These are phyloP conservation scores for Porcisia deanei DNA, from an alignment of 208 protist species.

Conservation along the genomic window DNA sequence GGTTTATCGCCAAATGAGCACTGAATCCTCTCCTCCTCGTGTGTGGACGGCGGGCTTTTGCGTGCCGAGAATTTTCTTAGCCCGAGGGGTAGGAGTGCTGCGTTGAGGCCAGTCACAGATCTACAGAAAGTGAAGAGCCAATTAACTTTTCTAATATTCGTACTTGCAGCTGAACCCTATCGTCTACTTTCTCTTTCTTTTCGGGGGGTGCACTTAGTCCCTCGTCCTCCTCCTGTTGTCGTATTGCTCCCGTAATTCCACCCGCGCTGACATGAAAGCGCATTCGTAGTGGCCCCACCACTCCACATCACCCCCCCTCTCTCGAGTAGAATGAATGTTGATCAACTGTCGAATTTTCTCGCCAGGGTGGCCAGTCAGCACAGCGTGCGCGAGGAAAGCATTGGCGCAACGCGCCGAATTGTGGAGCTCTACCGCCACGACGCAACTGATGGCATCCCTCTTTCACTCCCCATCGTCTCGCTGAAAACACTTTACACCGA, in stretches of 20 bases:
- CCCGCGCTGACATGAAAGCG: not conserved
- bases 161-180: too few species aligned
- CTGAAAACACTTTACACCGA: slow-evolving; percentile 88
- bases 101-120: too few species aligned
- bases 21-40: too few species aligned
- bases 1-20: too few species aligned
- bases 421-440: slow-evolving; percentile 33
- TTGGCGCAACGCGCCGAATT: slow-evolving; percentile 62
- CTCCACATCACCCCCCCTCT: not conserved
- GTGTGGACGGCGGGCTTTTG: too few species aligned
- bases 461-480: slow-evolving; percentile 40
- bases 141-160: too few species aligned
- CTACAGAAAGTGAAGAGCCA: too few species aligned
- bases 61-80: too few species aligned
- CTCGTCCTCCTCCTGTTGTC: not conserved
- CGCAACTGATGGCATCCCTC: slow-evolving; percentile 6
- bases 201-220: too few species aligned
- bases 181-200: too few species aligned
- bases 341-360: slow-evolving; percentile 10
- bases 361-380: slow-evolving; percentile 6
- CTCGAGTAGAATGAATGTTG: not conserved
- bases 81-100: too few species aligned
- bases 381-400: slow-evolving; percentile 48
- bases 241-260: not conserved
- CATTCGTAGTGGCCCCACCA: not conserved